Conservation (phyloP, 257 asterid genomes). For the Solanum paucissectum region DNA sequence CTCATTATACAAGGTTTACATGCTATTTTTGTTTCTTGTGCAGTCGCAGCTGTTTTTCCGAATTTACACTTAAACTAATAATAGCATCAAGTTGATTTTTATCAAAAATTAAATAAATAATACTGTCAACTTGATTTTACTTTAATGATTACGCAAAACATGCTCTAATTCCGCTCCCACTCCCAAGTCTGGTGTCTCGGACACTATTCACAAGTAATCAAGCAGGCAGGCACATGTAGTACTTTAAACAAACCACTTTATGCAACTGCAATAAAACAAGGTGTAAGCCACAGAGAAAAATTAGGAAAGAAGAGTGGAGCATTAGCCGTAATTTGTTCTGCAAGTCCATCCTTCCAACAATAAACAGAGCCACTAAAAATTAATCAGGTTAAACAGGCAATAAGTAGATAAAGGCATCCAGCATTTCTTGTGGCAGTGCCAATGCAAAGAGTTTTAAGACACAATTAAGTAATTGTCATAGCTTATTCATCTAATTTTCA, state of each 20-base stretch:
- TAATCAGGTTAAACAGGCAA: not conserved
- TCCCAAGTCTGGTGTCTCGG: not conserved
- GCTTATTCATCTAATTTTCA: not conserved
- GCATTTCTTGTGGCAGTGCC: not conserved
- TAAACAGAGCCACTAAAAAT: not conserved
- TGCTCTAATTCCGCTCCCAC: not conserved
- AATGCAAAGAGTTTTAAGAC: not conserved
- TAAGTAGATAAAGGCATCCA: not conserved
- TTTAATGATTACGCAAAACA: not conserved
- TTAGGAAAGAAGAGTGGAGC: not conserved
- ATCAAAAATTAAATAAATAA: not conserved
- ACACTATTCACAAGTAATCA: not conserved
- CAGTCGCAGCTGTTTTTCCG: not conserved
- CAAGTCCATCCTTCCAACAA: not conserved
- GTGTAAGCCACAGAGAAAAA: not conserved
- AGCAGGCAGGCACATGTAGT: not conserved
- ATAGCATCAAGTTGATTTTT: not conserved
- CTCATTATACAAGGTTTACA: not conserved
- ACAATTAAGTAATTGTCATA: not conserved
- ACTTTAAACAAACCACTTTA: not conserved
- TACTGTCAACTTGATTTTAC: not conserved
- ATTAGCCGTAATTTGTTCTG: not conserved
- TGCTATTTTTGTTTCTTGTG: not conserved
- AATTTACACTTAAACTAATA: not conserved
- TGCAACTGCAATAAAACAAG: not conserved